Conservation (phyloP, 371 early-diverging fungal genomes). For the Mucor plumbeus region DNA sequence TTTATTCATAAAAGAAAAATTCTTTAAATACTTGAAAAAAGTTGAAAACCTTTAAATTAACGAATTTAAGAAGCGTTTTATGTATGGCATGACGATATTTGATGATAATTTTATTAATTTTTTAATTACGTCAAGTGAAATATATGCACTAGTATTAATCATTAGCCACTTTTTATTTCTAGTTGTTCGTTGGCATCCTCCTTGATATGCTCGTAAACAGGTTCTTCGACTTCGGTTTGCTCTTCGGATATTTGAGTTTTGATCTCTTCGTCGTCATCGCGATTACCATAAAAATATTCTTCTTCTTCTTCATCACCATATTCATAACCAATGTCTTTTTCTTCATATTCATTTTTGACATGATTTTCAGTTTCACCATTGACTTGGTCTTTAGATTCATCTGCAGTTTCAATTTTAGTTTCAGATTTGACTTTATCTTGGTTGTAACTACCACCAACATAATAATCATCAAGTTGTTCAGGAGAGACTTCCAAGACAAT, state of each 20-base stretch:
- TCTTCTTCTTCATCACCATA: no score
- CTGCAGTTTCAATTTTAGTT: no score
- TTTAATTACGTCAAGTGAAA: neutral
- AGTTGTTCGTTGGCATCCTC: neutral
- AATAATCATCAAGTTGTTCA: constrained; percentile 4
- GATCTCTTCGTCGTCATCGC: neutral
- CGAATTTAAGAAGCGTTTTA: no score
- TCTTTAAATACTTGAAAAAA: no score
- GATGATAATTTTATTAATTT: neutral
- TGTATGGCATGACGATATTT: neutral
- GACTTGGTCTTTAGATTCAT: no score
- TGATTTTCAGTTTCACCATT: no score
- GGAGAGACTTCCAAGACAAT: constrained; percentile 43
- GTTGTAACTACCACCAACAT: neutral
- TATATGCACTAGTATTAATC: neutral
- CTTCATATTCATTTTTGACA: neutral
- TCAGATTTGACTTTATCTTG: no score
- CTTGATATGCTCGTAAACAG: neutral
- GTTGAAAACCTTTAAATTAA: no score
- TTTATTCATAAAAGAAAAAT: no score
- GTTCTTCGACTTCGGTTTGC: no score
- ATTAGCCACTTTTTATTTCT: neutral
- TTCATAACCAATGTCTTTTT: neutral
- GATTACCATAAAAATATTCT: neutral
- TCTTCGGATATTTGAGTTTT: no score